Base-by-base conservation (phyloP, 106 monocot species). In the Dactylorhiza incarnata region DNA sequence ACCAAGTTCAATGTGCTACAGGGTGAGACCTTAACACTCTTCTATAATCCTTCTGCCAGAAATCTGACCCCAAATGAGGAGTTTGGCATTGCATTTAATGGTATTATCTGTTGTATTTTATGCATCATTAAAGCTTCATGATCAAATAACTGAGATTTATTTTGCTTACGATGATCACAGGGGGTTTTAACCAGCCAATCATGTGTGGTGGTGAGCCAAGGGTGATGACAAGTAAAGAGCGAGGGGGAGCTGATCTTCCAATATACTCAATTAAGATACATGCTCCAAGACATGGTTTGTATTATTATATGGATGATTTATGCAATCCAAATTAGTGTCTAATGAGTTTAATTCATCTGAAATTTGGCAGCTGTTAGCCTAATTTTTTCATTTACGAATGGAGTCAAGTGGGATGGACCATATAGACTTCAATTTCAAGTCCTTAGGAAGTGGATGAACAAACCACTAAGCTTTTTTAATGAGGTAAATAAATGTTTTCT, bases 141-240 rank as follows among this genome's bases (percentile, higher is more conserved):
- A 5, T 66, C 29, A 4, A 24, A 66, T 66, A 48, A 71, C n/a
- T 71, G 6, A 45, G 8, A 16, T 76, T 3, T 13, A 72, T 3
- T 49, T 84, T 58, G 15, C 13, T 37, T 37, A 1, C 37, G 37
- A 69, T 48, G 56, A 29, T 72, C 85, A 25, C 56, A 95, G 95
- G 95, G 15, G 95, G 93, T n/a, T 95, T 95, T 74, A 93, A 93
- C 78, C 95, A 95, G 79, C 95, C 95, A 8, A 90, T 95, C 46
- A 93, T 93, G 95, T 95, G 95, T 61, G 88, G 90, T 45, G 85
- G 88, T 58, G 95, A 95, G 61, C 95, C 92, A 51, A 87, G 95
- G 76, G 76, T 80, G 16, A 95, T 95, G 95, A 89, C 82, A 49
- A 81, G 17, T 62, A 90, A 87, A 83, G 81, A 67, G 51, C 81